A percentile compares a stretch with the other conserved stretches of the same genome.
phyloP scores from a whole-genome alignment of 148 eudicot species.

The Rhododendron mucronatum region DNA sequence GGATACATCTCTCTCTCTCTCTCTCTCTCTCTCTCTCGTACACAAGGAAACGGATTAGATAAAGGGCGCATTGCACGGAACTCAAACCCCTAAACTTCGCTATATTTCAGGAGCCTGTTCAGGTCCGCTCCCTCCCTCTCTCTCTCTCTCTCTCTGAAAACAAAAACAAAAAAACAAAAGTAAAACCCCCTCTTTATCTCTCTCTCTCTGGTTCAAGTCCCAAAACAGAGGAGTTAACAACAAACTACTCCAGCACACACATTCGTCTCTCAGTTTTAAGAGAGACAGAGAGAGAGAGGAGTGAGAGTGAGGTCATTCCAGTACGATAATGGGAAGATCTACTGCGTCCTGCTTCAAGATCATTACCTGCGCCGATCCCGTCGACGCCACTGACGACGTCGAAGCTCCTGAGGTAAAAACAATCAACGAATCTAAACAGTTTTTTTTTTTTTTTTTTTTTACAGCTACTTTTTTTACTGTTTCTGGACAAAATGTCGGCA shows the following conservation, averaged over 20 bases:
- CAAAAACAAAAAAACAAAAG: not conserved
- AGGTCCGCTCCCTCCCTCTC: not conserved
- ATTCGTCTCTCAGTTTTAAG: not conserved
- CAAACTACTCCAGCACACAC: not conserved
- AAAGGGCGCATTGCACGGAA: not conserved
- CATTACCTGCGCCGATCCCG: conserved; percentile 63
- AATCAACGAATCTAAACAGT: not conserved
- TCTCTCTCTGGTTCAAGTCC: conserved; percentile 20
- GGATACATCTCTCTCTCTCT: not conserved
- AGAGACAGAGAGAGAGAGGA: not conserved
- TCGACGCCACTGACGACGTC: conserved; percentile 40
- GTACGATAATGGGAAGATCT: conserved; percentile 31
- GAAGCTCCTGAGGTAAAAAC: conserved; percentile 46
- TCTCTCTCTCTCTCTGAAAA: not conserved
- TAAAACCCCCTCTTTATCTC: not conserved
- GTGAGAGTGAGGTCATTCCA: not conserved
- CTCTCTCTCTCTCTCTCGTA: not conserved
- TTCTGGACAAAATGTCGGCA: conserved; percentile 6
- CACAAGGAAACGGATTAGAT: not conserved
- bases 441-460: too few species aligned
- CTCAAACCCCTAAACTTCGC: conserved; percentile 9
- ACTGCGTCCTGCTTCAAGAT: conserved; percentile 68
- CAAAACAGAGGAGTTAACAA: conserved; percentile 3
- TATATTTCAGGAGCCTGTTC: not conserved
- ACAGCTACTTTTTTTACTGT: not conserved